A percentile compares a stretch with the other conserved stretches of the same genome.
These are phyloP conservation scores for Aspergillus steynii DNA, from an alignment of 495 filamentous ascomycete genomes.

Conservation along the genomic window DNA sequence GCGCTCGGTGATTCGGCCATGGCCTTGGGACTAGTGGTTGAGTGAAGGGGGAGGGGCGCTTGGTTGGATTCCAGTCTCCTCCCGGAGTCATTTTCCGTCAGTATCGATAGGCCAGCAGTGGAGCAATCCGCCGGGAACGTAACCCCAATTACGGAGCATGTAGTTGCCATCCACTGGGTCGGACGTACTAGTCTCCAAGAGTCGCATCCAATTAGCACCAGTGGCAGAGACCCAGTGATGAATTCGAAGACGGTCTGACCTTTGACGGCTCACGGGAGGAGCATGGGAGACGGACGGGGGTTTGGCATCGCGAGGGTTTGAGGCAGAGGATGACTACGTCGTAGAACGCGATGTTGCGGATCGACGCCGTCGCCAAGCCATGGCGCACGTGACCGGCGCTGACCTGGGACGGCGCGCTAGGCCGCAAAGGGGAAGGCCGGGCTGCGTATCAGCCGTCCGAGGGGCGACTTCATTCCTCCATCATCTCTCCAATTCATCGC, in stretches of 20 bases:
- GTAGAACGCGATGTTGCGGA: neutral
- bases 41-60: neutral
- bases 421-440: neutral
- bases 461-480: neutral
- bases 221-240: neutral
- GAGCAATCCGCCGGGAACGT: neutral
- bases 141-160: neutral
- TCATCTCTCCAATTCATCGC: neutral
- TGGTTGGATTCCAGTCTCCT: slow-evolving; percentile 4
- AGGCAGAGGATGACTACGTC: too few relatives aligned
- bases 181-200: neutral
- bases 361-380: neutral
- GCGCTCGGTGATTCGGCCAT: slow-evolving; percentile 5
- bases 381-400: neutral
- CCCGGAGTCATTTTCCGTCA: slow-evolving; percentile 13
- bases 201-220: neutral
- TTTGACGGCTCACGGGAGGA: neutral
- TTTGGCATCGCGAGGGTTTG: too few relatives aligned
- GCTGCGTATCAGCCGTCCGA: neutral
- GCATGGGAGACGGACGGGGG: neutral
- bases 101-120: slow-evolving; percentile 11
- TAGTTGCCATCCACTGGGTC: neutral
- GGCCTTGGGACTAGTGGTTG: neutral
- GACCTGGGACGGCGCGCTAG: neutral
- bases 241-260: neutral